Base-by-base conservation (phyloP, 2,329 filamentous ascomycete species). In the Penicillium freii region DNA sequence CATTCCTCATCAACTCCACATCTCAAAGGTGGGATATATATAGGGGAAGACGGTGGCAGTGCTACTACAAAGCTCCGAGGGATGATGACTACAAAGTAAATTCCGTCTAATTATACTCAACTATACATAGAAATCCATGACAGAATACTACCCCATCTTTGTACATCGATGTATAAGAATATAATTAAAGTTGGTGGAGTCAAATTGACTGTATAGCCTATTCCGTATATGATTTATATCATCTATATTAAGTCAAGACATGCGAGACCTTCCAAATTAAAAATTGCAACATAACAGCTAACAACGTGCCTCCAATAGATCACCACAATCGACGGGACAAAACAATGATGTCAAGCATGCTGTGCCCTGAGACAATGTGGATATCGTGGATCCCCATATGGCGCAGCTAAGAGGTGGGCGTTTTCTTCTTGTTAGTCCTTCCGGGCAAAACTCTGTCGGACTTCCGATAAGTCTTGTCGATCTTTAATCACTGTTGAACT, bases 331-430 rank as follows among this genome's bases (percentile, higher is more conserved):
- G 2, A 23, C 6, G 44, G 11, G 17, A 36, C 6, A 48, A 10
- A 9, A n/a, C 27, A 43, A 42, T 50, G 23, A 55, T 55, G 38
- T 50, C 52, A 43, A 55, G n/a, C 29, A n/a, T 21, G 34, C 7
- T 49, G 38, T 33, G 21, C 25, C 44, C 51, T 51, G 53, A 55
- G 53, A 55, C 53, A 55, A 10, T 43, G 53, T 55, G 53, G 53
- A 43, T 42, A 42, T 43, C 23, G 38, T 55, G 53, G 46, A 38
- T 27, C 38, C 34, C 15, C 38, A 29, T 17, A 25, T 27, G 7
- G n/a, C 43, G 33, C 51, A 54, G 25, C 43, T 54, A 33, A 54
- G 33, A 49, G 51, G 52, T 29, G n/a, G 21, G 9, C 15, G 11
- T 17, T 40, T 38, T 42, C 19, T 25, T 34, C 36, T 51, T 44